A percentile compares a stretch with the other conserved stretches of the same genome.
Conservation (phyloP, 495 filamentous ascomycete genomes). For the Podospora sp. region DNA sequence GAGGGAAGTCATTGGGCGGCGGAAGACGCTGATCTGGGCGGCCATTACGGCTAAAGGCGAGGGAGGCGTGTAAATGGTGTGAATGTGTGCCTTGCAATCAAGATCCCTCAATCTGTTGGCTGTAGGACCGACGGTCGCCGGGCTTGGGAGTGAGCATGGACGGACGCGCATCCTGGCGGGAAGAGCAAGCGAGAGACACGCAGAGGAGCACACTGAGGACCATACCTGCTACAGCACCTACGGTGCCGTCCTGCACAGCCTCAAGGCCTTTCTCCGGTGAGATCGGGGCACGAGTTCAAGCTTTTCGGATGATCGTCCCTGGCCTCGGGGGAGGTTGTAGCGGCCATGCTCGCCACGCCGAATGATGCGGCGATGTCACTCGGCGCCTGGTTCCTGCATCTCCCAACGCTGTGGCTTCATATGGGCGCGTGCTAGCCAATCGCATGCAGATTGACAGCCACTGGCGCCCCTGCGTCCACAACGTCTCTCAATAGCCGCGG, state of each 20-base stretch:
- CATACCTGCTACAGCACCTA: constrained; percentile 10
- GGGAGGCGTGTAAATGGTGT: constrained; percentile 15
- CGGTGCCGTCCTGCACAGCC: constrained; percentile 15
- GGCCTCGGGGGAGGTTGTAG: constrained; percentile 5
- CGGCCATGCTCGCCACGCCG: neutral
- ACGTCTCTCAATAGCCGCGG: neutral
- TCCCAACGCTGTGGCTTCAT: constrained; percentile 2
- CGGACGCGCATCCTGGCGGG: neutral
- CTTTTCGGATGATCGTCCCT: constrained; percentile 22
- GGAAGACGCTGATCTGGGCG: constrained; percentile 16
- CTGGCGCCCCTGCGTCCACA: neutral
- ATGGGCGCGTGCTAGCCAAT: neutral
- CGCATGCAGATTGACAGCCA: neutral
- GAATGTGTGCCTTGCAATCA: constrained; percentile 29
- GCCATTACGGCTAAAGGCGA: constrained; percentile 30
- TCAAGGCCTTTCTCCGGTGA: constrained; percentile 20
- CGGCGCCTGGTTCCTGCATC: constrained; percentile 18
- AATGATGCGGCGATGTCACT: constrained; percentile 10
- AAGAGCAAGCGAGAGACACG: constrained; percentile 16
- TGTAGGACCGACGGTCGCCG: constrained; percentile 16
- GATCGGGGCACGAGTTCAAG: constrained; percentile 19
- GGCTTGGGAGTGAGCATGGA: constrained; percentile 11
- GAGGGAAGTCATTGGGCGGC: constrained; percentile 14
- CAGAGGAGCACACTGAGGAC: constrained; percentile 9
- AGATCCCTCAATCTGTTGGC: constrained; percentile 20